These are phyloP conservation scores for Microbotryum silenes-acaulis DNA, from an alignment of 1,284 basidiomycete species.

Conservation along the genomic window DNA sequence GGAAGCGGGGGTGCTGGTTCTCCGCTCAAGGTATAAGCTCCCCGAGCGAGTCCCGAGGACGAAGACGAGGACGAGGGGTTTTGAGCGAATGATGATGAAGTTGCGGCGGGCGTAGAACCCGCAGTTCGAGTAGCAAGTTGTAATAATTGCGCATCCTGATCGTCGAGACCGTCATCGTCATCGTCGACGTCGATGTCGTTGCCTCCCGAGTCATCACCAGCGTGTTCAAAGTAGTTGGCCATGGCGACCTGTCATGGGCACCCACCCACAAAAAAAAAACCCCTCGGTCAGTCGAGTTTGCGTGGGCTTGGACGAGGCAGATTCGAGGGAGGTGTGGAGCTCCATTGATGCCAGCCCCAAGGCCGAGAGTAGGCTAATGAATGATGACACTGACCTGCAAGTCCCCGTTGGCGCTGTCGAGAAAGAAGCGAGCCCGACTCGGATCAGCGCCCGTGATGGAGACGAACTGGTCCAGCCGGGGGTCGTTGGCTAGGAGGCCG, in stretches of 20 bases:
- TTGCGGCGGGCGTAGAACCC: not conserved
- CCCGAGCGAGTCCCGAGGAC: not conserved
- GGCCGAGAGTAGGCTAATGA: not conserved
- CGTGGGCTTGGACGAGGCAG: not conserved
- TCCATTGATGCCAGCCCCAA: not conserved
- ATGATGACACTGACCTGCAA: slow-evolving; percentile 27
- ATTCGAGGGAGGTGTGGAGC: not conserved
- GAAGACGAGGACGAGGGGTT: not conserved
- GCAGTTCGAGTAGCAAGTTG: not conserved
- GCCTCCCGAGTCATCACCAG: slow-evolving; percentile 24
- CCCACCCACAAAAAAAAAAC: no score
- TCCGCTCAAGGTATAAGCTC: slow-evolving; percentile 40
- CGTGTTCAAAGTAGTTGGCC: slow-evolving; percentile 40
- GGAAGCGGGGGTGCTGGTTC: slow-evolving; percentile 35
- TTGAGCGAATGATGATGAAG: not conserved
- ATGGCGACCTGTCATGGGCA: slow-evolving; percentile 36
- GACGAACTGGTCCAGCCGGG: slow-evolving; percentile 11
- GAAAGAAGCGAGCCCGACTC: slow-evolving; percentile 41
- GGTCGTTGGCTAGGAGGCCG: not conserved
- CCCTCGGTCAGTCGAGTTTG: not conserved
- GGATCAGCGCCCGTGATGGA: slow-evolving; percentile 38
- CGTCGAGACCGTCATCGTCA: slow-evolving; percentile 12
- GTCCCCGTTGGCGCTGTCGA: slow-evolving; percentile 40
- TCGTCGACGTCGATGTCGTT: slow-evolving; percentile 13
- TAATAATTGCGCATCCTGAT: not conserved